These are phyloP conservation scores for Pleodorina starrii DNA, from an alignment of 139 green algal species.

Conservation along the genomic window DNA sequence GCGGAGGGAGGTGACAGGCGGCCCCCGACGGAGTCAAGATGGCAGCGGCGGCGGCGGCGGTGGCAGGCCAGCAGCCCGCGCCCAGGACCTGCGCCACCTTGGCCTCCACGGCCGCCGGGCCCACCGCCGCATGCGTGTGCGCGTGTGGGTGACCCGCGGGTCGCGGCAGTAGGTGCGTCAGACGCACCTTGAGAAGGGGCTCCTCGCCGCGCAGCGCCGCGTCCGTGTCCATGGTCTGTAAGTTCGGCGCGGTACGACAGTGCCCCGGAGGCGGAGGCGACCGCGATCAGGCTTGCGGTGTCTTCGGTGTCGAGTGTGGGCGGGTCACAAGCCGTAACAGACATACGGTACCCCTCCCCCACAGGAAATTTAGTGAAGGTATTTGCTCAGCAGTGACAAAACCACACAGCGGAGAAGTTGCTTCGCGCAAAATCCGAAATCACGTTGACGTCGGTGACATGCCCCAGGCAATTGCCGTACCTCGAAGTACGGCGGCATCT, in stretches of 20 bases:
- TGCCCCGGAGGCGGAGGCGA: too few relatives aligned
- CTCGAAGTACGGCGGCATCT: slow-evolving; percentile 47
- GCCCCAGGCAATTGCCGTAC: not conserved
- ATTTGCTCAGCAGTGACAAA: too few relatives aligned
- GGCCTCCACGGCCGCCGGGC: not conserved
- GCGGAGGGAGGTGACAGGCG: too few relatives aligned
- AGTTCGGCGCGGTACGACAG: not conserved
- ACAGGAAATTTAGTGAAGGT: too few relatives aligned
- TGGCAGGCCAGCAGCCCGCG: not conserved
- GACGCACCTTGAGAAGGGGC: slow-evolving; percentile 53
- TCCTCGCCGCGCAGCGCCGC: slow-evolving; percentile 34
- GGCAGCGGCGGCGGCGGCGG: not conserved
- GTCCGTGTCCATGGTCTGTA: slow-evolving; percentile 32
- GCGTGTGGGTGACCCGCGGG: not conserved
- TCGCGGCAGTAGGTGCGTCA: slow-evolving; percentile 20
- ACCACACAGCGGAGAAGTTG: too few relatives aligned
- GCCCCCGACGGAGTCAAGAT: not conserved
- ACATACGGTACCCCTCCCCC: too few relatives aligned
- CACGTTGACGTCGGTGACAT: too few relatives aligned
- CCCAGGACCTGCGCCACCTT: not conserved
- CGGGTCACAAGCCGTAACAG: too few relatives aligned
- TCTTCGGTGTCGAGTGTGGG: too few relatives aligned
- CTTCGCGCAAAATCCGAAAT: too few relatives aligned
- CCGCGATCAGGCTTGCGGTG: too few relatives aligned
- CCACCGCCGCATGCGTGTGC: not conserved